Conservation (phyloP, 306 rosid genomes). For the Cercis canadensis region DNA sequence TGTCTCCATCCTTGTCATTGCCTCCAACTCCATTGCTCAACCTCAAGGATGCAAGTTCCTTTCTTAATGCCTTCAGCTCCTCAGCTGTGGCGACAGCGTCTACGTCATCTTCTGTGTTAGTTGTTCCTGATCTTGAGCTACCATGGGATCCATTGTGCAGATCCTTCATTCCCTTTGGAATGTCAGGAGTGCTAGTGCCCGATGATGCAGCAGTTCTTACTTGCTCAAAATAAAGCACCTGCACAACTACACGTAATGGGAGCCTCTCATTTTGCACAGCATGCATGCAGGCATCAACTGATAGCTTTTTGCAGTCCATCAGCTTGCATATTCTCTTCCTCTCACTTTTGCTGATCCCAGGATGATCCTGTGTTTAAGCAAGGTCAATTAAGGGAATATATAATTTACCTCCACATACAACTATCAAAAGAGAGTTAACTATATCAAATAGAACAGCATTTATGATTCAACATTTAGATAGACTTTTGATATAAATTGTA, state of each 20-base stretch:
- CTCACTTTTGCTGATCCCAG: conserved; percentile 81
- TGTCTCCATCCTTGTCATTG: conserved; percentile 59
- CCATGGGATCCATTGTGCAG: conserved; percentile 69
- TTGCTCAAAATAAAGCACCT: conserved; percentile 94
- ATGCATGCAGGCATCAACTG: conserved; percentile 90
- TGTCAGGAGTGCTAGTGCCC: conserved; percentile 94
- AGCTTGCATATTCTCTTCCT: conserved; percentile 89
- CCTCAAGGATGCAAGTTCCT: conserved; percentile 87
- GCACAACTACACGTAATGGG: conserved; percentile 91
- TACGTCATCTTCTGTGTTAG: conserved; percentile 79
- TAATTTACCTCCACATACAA: conserved; percentile 16
- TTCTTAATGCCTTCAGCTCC: conserved; percentile 86
- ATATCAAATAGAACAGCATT: too few relatives aligned
- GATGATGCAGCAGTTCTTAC: conserved; percentile 78
- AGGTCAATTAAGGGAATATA: conserved; percentile 5
- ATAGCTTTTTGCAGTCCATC: conserved; percentile 91
- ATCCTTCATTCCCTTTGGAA: conserved; percentile 73
- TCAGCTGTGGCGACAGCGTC: conserved; percentile 77
- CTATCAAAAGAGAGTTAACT: not conserved
- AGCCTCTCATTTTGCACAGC: conserved; percentile 97
- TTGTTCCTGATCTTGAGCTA: conserved; percentile 88
- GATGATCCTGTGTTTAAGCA: conserved; percentile 73
- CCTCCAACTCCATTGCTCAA: conserved; percentile 57
- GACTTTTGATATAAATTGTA: too few relatives aligned
- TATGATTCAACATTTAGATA: too few relatives aligned